Evolutionary conservation across 805 yeast species (phyloP).

Genomic region (Pichia rugopelliculosa): DNA sequence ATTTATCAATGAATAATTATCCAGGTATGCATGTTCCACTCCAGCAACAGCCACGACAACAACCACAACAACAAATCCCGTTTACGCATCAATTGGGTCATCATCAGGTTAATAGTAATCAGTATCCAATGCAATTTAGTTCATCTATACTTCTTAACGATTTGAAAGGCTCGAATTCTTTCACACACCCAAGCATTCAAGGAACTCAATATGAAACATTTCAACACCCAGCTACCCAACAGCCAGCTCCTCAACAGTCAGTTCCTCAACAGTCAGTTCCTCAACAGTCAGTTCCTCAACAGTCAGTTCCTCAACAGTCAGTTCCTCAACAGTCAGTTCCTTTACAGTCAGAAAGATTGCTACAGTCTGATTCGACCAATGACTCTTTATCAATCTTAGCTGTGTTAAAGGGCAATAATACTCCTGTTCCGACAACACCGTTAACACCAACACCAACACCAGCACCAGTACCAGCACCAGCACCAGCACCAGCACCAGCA

Average conservation of each 20-base stretch:
- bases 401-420: neutral
- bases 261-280: too few species aligned
- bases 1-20: neutral
- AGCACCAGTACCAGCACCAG: neutral
- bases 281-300: too few species aligned
- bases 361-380: too few species aligned
- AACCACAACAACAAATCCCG: neutral
- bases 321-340: too few species aligned
- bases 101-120: neutral
- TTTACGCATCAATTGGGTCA: neutral
- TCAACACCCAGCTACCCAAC: neutral
- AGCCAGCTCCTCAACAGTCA: too few species aligned
- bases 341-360: too few species aligned
- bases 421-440: too few species aligned
- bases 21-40: neutral
- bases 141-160: conserved; percentile 2
- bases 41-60: neutral
- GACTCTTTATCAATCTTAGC: neutral
- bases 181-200: neutral
- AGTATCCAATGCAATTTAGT: neutral
- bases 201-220: neutral
- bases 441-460: neutral
- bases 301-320: too few species aligned
- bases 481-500: neutral
- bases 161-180: neutral